Evolutionary conservation across 2,329 filamentous ascomycete species (phyloP), one percentile per base, ranked within the genome.

Genomic region (Pochonia chlamydosporia): DNA sequence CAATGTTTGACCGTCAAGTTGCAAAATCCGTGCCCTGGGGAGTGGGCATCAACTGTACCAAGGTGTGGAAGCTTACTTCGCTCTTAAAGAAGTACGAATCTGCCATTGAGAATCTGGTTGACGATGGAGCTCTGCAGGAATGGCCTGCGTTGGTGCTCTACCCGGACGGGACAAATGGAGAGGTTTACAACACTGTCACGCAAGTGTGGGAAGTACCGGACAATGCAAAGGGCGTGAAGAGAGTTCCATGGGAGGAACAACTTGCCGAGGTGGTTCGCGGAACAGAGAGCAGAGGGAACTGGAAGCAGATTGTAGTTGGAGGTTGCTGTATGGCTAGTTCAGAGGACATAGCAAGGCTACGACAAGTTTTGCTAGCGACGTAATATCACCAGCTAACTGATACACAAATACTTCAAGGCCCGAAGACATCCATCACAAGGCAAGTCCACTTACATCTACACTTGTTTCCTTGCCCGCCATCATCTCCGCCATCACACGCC

Each of bases 401-500:
- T n/a, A n/a, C n/a, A n/a, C n/a, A n/a, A n/a, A n/a, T n/a, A n/a
- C n/a, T n/a, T n/a, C n/a, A n/a, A n/a, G n/a, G n/a, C n/a, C n/a
- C n/a, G n/a, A n/a, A n/a, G n/a, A n/a, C n/a, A n/a, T n/a, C n/a
- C n/a, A n/a, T n/a, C n/a, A n/a, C n/a, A n/a, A n/a, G n/a, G n/a
- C n/a, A n/a, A n/a, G n/a, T 14, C 35, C 47, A 40, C 51, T 54
- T 10, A 89, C 67, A 66, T 87, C 78, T 1, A 75, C 82, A 52
- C 78, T 84, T 43, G 76, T 65, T 50, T 66, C 61, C 50, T 72
- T 66, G 2, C 80, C 82, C 55, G 79, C 73, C 36, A 88, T 73
- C 74, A 90, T 72, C 66, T 90, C 85, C 10, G 83, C 76, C 67
- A 90, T 68, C 5, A 88, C 79, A 54, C 78, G 76, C 0, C 87